These are phyloP conservation scores for Xylaria digitata DNA, from an alignment of 2,329 filamentous ascomycete species.

Conservation along the genomic window DNA sequence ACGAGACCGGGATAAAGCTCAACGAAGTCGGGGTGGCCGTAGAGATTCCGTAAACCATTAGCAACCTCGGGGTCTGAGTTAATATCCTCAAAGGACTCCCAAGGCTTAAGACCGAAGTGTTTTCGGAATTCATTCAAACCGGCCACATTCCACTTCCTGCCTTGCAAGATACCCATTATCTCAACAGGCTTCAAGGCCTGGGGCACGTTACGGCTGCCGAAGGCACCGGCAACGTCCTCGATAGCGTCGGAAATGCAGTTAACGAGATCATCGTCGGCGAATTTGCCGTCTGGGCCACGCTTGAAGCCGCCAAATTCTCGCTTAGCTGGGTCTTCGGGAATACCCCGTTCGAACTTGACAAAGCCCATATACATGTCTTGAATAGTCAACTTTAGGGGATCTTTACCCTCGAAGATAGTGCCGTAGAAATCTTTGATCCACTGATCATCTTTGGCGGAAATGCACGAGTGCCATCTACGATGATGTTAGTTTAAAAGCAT, in stretches of 20 bases:
- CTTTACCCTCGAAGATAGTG: constrained; percentile 68
- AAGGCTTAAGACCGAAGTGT: constrained; percentile 80
- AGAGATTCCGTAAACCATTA: constrained; percentile 72
- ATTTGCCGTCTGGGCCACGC: constrained; percentile 73
- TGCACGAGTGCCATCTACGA: constrained; percentile 75
- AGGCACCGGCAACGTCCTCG: constrained; percentile 80
- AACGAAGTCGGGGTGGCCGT: constrained; percentile 82
- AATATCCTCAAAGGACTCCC: constrained; percentile 84
- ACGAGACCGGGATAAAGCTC: constrained; percentile 85
- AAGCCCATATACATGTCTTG: constrained; percentile 72
- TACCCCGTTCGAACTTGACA: constrained; percentile 68
- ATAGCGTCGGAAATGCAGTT: constrained; percentile 80
- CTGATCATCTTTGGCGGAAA: constrained; percentile 78
- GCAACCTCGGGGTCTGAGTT: constrained; percentile 80
- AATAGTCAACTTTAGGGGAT: constrained; percentile 65
- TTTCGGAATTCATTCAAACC: constrained; percentile 87
- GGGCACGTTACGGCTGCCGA: constrained; percentile 80
- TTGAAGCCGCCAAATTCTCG: constrained; percentile 75
- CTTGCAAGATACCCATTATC: constrained; percentile 82
- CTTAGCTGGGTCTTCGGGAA: constrained; percentile 74
- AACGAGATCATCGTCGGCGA: constrained; percentile 81
- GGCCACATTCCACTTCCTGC: constrained; percentile 79
- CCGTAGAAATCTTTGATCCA: constrained; percentile 80
- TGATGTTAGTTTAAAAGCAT: not conserved
- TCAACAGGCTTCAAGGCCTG: constrained; percentile 79